These are phyloP conservation scores for Heritiera littoralis DNA, from an alignment of 345 rosid genomes.

Conservation along the genomic window DNA sequence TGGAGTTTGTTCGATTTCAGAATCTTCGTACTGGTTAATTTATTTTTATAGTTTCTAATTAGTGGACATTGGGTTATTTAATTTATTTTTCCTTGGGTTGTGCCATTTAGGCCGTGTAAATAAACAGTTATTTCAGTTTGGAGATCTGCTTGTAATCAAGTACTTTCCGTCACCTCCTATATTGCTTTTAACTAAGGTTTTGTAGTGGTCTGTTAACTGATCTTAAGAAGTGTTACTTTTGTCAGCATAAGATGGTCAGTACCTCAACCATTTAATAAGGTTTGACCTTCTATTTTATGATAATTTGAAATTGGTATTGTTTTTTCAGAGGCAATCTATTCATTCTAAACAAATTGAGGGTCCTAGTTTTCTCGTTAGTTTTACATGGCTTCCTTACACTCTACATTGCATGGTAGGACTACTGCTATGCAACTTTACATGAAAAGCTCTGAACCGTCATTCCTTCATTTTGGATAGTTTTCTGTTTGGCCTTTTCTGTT, in stretches of 20 bases:
- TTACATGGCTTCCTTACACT: background rate
- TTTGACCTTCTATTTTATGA: background rate
- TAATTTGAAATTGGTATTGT: background rate
- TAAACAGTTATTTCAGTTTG: background rate
- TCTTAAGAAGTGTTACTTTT: background rate
- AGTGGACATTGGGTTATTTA: constrained; percentile 1
- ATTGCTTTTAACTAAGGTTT: background rate
- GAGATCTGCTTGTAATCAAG: background rate
- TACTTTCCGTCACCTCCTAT: background rate
- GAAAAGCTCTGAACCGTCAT: background rate
- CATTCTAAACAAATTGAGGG: background rate
- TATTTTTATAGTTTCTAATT: background rate
- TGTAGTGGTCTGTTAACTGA: background rate
- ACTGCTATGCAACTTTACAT: background rate
- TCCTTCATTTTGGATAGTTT: constrained; percentile 2
- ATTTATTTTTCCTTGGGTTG: constrained; percentile 3
- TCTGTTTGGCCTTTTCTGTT: constrained; percentile 1
- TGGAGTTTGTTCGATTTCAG: constrained; percentile 9
- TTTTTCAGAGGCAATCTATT: background rate
- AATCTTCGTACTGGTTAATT: constrained; percentile 14
- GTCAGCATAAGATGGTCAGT: background rate
- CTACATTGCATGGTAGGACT: background rate
- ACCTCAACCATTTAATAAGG: background rate
- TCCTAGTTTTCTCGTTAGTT: background rate
- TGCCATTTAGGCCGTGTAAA: background rate